Conservation (phyloP, 176 grass and related monocot species). For the Juncus effusus region DNA sequence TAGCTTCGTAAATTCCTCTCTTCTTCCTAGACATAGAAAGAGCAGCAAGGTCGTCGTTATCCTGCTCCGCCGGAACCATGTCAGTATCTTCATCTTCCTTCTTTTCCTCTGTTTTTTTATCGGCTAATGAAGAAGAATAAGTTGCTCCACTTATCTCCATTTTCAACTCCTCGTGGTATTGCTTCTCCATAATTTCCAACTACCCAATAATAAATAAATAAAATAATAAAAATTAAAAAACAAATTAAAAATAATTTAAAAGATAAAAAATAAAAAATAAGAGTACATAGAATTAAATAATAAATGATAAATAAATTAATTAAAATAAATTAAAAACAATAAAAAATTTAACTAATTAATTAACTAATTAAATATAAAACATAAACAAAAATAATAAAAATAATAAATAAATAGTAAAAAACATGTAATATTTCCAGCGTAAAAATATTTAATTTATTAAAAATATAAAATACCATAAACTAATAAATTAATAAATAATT, state of each 20-base stretch:
- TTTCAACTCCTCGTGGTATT: slow-evolving; percentile 90
- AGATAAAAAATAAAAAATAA: background rate
- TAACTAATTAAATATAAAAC: too few species aligned
- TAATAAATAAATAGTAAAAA: too few species aligned
- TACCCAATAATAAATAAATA: slow-evolving; percentile 32
- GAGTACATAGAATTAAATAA: too few species aligned
- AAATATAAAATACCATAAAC: background rate
- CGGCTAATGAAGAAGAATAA: slow-evolving; percentile 51
- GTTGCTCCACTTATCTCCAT: slow-evolving; percentile 57
- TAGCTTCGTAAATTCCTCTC: slow-evolving; percentile 64
- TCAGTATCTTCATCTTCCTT: slow-evolving; percentile 28
- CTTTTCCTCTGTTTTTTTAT: slow-evolving; percentile 41
- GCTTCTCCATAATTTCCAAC: slow-evolving; percentile 73
- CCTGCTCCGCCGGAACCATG: slow-evolving; percentile 5
- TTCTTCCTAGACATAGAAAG: slow-evolving; percentile 59
- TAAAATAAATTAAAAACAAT: too few species aligned
- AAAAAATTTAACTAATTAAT: too few species aligned
- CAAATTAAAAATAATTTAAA: slow-evolving; percentile 13
- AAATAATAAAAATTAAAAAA: background rate
- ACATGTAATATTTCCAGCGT: too few species aligned
- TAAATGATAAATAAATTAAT: too few species aligned
- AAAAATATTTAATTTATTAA: too few species aligned
- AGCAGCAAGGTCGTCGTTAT: slow-evolving; percentile 37
- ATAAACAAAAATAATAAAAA: too few species aligned
- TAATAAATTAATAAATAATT: background rate